Evolutionary conservation across 2,329 filamentous ascomycete genomes (phyloP), one percentile per base, ranked within the genome.

Genomic region (Ophiocordyceps sinensis): DNA sequence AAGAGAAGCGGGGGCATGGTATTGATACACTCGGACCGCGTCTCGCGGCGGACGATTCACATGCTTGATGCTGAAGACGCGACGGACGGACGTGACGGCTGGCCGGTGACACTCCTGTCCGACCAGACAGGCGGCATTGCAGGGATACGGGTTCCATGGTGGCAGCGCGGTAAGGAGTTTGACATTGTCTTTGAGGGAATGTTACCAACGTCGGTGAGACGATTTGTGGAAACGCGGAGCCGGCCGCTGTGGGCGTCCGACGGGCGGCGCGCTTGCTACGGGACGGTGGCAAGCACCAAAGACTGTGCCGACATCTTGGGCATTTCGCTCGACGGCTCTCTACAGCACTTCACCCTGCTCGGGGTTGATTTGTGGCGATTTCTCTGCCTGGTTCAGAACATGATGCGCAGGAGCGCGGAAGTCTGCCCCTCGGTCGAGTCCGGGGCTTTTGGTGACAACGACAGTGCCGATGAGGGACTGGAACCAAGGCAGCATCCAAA

Each of bases 321-420:
- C 1, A 66, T 80, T 7, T 74, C 73, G 7, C 68, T 86, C 29
- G 77, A 85, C 51, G 85, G 85, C 1, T 76, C 79, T 0, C 52
- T 88, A 21, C 75, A 75, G 46, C 74, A 82, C 42, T 81, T 95
- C 50, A 73, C 73, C 1, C 61, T 88, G 13, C 61, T 96, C 1
- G 64, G 69, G 10, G 52, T 71, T 15, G 59, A 72, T 2, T 71
- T 79, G 8, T 83, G 81, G 75, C 68, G 70, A 7, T 65, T 94
- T 4, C 66, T 96, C 5, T 71, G 72, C 43, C 77, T 89, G 46
- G 55, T 95, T 2, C 80, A 93, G 52, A 80, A 82, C 44, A 56
- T 93, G 38, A 77, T 75, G 26, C 57, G 69, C 37, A 56, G 60
- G 23, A 71, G 68, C 23, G 51, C 57, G 7, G 47, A 53, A 4